These are phyloP conservation scores for Talaromyces trachyspermus DNA, from an alignment of 495 filamentous ascomycete species.

Conservation along the genomic window DNA sequence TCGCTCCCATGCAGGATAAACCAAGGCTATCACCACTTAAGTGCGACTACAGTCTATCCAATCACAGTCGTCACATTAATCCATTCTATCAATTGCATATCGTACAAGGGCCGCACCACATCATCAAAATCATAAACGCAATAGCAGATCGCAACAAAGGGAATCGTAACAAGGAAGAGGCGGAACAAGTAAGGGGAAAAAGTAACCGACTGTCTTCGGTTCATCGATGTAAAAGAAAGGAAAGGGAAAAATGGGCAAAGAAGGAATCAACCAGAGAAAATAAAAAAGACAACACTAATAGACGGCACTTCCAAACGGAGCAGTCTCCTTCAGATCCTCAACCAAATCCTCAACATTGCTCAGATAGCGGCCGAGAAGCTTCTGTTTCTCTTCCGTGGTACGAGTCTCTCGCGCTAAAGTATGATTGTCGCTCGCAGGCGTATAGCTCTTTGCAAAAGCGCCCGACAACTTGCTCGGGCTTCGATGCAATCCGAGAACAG, in stretches of 20 bases:
- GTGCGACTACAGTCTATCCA: no score
- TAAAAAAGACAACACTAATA: constrained; percentile 20
- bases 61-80: no score
- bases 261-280: constrained; percentile 11
- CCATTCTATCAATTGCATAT: no score
- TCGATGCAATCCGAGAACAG: constrained; percentile 46
- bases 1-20: no score
- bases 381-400: constrained; percentile 83
- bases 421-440: constrained; percentile 26
- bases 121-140: constrained; percentile 4
- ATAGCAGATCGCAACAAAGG: constrained; percentile 6
- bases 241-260: constrained; percentile 13
- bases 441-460: constrained; percentile 30
- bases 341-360: constrained; percentile 89
- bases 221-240: constrained; percentile 12
- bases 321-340: constrained; percentile 78
- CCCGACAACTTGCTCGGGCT: constrained; percentile 61
- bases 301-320: constrained; percentile 40
- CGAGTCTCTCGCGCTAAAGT: constrained; percentile 46
- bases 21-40: no score
- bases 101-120: constrained; percentile 1
- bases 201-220: no score
- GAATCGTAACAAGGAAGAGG: constrained; percentile 7
- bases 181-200: no score
- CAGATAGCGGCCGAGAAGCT: constrained; percentile 69